Evolutionary conservation across 345 rosid species (phyloP), one percentile per base, ranked within the genome.

Genomic region (Salix koriyanagi): DNA sequence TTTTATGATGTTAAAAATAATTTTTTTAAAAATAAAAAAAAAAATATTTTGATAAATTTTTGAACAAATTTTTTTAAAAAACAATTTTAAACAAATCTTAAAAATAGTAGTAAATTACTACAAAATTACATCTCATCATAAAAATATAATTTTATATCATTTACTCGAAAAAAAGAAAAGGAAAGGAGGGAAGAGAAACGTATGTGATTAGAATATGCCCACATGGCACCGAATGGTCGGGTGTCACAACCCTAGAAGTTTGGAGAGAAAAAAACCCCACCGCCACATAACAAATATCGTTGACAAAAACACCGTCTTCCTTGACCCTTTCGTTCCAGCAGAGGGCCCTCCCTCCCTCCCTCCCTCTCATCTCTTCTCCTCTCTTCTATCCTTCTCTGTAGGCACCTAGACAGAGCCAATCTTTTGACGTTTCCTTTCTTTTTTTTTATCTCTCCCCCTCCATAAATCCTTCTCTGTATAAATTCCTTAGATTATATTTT

Each of bases 391-490:
- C 23, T 11, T 25, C 6, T 30, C 18, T 12, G 13, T 36, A 23
- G 50, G 69, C 66, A 72, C 73, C 81, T 78, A n/a, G 15, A 19
- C 21, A 25, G 72, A 58, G 39, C 56, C 58, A 72, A 67, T 78
- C 68, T 41, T 56, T 23, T n/a, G 62, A 58, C 26, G 4, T 21
- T 4, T 34, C 8, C 18, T 50, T 8, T 11, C 2, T 6, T 18
- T 39, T 32, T 68, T 62, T 70, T 61, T 64, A 46, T 58, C 60
- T 12, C 41, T 48, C 23, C 19, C 1, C 25, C 1, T 4, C 28
- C 23, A 1, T 23, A 3, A 58, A 58, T 23, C 28, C 1, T n/a
- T 56, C 23, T 3, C 4, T 56, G 62, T 3, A n/a, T 56, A 56
- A 21, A 56, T 56, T 56, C 26, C 10, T 58, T 58, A 58, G 64